Evolutionary conservation across 1,284 basidiomycete species (phyloP).

Genomic region (Filobasidium uniguttulatum): DNA sequence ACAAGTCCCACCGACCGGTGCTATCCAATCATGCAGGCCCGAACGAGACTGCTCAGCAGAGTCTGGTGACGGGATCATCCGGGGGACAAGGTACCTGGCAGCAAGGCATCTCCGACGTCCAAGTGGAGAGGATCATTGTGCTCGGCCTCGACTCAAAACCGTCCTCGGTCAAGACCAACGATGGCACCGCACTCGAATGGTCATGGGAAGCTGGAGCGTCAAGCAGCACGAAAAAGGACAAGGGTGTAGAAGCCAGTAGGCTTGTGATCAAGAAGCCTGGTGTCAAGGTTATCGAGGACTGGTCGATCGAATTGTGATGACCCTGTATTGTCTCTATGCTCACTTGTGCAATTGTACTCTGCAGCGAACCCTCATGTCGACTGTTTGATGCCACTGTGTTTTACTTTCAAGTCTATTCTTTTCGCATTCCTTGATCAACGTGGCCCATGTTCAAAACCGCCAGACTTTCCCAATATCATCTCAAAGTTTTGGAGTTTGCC

Average conservation of each 20-base stretch:
- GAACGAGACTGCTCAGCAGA: slow-evolving; percentile 9
- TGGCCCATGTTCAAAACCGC: too few species aligned
- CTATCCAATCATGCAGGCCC: slow-evolving; percentile 15
- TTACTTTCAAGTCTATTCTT: too few species aligned
- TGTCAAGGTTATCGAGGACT: slow-evolving; percentile 51
- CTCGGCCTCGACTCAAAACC: slow-evolving; percentile 54
- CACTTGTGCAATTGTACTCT: too few species aligned
- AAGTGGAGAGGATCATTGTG: slow-evolving; percentile 66
- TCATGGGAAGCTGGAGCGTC: slow-evolving; percentile 47
- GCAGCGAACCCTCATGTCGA: too few species aligned
- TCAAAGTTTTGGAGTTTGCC: too few species aligned
- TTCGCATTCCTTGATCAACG: too few species aligned
- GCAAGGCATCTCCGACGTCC: slow-evolving; percentile 49
- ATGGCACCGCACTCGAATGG: slow-evolving; percentile 39
- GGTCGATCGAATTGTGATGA: too few species aligned
- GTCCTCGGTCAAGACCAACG: slow-evolving; percentile 42
- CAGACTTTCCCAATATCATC: too few species aligned
- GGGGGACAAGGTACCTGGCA: slow-evolving; percentile 50
- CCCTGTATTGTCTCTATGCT: too few species aligned
- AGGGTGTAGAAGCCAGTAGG: slow-evolving; percentile 47
- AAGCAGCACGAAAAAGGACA: slow-evolving; percentile 46
- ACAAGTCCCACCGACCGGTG: slow-evolving; percentile 42
- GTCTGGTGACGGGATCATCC: slow-evolving; percentile 36
- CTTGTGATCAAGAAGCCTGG: slow-evolving; percentile 66
- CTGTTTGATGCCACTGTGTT: too few species aligned